These are phyloP conservation scores for Pseudogymnoascus sp. DNA, from an alignment of 2,329 filamentous ascomycete species.

Conservation along the genomic window DNA sequence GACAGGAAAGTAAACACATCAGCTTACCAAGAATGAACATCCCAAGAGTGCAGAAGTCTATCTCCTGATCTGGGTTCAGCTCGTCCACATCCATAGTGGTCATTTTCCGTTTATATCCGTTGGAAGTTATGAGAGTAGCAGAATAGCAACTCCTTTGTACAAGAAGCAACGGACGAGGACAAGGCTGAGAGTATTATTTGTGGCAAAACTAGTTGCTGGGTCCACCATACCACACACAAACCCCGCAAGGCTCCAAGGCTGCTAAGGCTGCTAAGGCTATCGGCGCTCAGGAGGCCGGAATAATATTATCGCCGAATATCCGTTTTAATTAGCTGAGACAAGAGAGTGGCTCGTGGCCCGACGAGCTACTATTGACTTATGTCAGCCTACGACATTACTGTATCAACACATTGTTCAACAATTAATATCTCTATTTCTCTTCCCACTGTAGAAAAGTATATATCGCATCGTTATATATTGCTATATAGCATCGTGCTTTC, in stretches of 20 bases:
- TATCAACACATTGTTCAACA: neutral
- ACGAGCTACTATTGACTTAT: neutral
- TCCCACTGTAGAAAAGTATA: neutral
- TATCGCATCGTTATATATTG: neutral
- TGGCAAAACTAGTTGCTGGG: conserved; percentile 1
- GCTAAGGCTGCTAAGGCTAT: too few species aligned
- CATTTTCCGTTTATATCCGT: conserved; percentile 17
- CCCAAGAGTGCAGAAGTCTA: conserved; percentile 62
- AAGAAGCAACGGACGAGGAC: neutral
- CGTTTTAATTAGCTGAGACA: neutral
- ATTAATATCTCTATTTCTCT: neutral
- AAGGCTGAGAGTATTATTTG: conserved; percentile 2
- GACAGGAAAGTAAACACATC: neutral
- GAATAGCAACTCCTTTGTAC: neutral
- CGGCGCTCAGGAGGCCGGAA: neutral
- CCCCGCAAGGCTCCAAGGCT: neutral
- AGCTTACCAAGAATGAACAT: conserved; percentile 65
- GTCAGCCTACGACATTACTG: neutral
- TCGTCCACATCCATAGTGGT: conserved; percentile 21
- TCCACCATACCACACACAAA: neutral
- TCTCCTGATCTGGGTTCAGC: conserved; percentile 28
- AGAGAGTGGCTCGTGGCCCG: neutral
- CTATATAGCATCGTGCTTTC: neutral
- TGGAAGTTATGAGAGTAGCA: neutral
- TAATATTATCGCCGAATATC: neutral